Conservation (phyloP, 129 eudicot species). For the Solidago caesia region DNA sequence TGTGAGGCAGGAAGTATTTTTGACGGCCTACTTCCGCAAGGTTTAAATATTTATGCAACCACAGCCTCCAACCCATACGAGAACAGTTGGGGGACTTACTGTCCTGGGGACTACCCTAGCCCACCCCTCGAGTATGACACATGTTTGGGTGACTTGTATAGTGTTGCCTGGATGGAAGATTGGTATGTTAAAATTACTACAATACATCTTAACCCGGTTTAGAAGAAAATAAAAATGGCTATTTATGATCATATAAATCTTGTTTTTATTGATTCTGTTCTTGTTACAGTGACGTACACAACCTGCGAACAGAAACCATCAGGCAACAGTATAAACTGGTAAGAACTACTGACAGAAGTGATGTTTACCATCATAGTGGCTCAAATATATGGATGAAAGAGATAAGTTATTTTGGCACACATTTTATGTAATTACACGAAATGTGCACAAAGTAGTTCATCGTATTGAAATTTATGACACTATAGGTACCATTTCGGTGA, state of each 20-base stretch:
- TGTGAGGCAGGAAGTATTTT: conserved; percentile 97
- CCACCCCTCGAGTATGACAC: conserved; percentile 91
- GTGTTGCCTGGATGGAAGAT: conserved; percentile 68
- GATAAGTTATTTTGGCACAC: neutral
- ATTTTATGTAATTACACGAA: neutral
- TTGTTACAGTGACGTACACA: conserved; percentile 75
- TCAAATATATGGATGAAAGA: neutral
- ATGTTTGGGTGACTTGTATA: conserved; percentile 95
- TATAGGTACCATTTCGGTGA: neutral
- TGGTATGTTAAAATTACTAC: conserved; percentile 31
- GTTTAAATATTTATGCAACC: conserved; percentile 89
- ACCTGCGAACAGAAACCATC: conserved; percentile 71
- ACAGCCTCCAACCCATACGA: conserved; percentile 87
- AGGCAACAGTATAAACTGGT: conserved; percentile 85
- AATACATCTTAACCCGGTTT: neutral
- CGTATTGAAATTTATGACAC: neutral
- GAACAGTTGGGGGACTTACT: conserved; percentile 96
- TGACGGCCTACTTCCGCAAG: conserved; percentile 87
- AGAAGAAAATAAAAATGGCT: neutral
- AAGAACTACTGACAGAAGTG: conserved; percentile 12
- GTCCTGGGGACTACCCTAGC: conserved; percentile 84
- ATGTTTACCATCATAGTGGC: neutral
- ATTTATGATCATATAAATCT: neutral
- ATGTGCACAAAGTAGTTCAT: neutral
- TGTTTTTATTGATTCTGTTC: conserved; percentile 11